Evolutionary conservation across 179 eudicot genomes (phyloP), one percentile per base, ranked within the genome.

Genomic region (Drosera spatulata): DNA sequence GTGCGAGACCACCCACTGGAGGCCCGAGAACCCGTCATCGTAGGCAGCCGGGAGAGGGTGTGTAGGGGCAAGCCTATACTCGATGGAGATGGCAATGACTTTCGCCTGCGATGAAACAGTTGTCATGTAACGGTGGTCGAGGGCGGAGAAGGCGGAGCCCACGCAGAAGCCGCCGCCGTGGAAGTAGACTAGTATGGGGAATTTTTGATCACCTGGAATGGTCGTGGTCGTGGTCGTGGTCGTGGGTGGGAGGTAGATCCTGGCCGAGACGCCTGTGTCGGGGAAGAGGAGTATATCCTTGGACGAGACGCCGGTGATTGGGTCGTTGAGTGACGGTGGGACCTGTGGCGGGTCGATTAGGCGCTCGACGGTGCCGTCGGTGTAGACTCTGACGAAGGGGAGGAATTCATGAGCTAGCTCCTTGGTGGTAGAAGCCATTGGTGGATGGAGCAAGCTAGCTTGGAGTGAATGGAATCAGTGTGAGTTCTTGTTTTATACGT

Each of bases 131-230:
- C 11, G 39, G 45, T 77, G 80, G 67, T 73, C 73, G 58, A 66
- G 58, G 6, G 60, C 41, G 2, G 74, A 73, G 39, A 54, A 57
- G 15, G 77, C 72, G 1, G 75, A 73, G 67, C 58, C 71, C 37
- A 66, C 69, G 49, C 74, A 73, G 61, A 69, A 77, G 7, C 75
- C 80, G 10, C 80, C 80, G 22, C 80, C 80, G 43, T 77, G 80
- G 62, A 66, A 43, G 68, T 77, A 77, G 57, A 77, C 55, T 2
- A 77, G 53, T 12, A 75, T 5, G 13, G 79, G 79, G 4, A 71
- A 14, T 15, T 65, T 57, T 12, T 64, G 53, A 14, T 22, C 33
- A 22, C 33, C 33, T 22, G 33, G 33, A 22, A 1, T 22, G 33
- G 33, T 22, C 33, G 33, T 22, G 33, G 33, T 22, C 33, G 33